phyloP scores from a whole-genome alignment of 345 rosid species.

The Viola odorata region DNA sequence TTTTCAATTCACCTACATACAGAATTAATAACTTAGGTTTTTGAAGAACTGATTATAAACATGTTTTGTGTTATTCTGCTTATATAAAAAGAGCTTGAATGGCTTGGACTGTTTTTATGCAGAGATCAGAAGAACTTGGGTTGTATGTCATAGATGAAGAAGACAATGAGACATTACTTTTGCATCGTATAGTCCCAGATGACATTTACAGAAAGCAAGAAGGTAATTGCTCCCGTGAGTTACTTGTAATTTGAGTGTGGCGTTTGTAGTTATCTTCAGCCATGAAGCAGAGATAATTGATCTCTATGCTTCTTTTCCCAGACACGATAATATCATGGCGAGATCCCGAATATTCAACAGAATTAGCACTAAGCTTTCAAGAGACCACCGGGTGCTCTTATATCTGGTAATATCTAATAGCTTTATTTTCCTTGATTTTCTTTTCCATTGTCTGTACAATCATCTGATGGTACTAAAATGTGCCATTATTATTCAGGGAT shows the following conservation, averaged over 20 bases:
- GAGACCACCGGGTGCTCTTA: constrained; percentile 91
- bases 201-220: constrained; percentile 84
- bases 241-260: not conserved
- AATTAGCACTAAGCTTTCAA: constrained; percentile 95
- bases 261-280: not conserved
- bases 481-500: constrained; percentile 47
- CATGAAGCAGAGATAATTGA: constrained; percentile 3
- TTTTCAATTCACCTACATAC: too few species aligned
- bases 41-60: too few species aligned
- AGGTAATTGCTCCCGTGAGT: constrained; percentile 40
- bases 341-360: constrained; percentile 83
- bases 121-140: constrained; percentile 75
- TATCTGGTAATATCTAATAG: constrained; percentile 52
- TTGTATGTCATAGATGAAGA: constrained; percentile 83
- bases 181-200: constrained; percentile 72
- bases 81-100: not conserved
- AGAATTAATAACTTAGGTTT: too few species aligned
- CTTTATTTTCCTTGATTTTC: not conserved
- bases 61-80: too few species aligned
- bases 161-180: constrained; percentile 68
- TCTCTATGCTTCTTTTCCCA: constrained; percentile 22
- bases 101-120: constrained; percentile 16
- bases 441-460: constrained; percentile 1
- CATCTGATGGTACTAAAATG: not conserved
- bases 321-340: constrained; percentile 98